Evolutionary conservation across 73 alveolate species (phyloP).

Genomic region (Tetrahymena borealis): DNA sequence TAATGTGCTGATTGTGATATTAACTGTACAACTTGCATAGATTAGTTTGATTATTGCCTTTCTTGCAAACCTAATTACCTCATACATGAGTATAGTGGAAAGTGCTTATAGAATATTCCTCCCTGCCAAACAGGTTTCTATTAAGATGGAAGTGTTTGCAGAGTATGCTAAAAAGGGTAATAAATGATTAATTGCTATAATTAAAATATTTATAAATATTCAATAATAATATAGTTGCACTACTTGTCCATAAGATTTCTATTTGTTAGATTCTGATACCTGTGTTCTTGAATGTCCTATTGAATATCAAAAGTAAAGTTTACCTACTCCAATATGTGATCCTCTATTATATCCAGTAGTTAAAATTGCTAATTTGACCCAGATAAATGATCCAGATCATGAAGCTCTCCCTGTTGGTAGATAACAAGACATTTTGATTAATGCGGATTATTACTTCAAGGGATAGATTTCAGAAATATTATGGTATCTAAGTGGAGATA

Average conservation of each 20-base stretch:
- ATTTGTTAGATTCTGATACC: background rate
- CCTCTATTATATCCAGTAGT: background rate
- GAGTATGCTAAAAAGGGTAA: background rate
- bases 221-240: background rate
- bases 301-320: background rate
- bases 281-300: background rate
- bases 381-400: background rate
- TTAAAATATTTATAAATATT: background rate
- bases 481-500: background rate
- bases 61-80: background rate
- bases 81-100: background rate
- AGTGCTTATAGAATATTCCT: background rate
- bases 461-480: background rate
- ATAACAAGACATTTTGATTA: background rate
- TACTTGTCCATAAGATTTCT: background rate
- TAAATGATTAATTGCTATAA: background rate
- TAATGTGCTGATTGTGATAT: background rate
- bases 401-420: background rate
- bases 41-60: background rate
- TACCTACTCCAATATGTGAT: background rate
- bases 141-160: background rate
- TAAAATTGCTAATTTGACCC: background rate
- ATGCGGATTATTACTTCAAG: background rate
- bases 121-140: background rate
- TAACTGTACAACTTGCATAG: background rate